Percentiles rank a stretch among this genome's conserved stretches.
phyloP scores from a whole-genome alignment of 2,329 filamentous ascomycete genomes.

The Penicillium rolfsii region DNA sequence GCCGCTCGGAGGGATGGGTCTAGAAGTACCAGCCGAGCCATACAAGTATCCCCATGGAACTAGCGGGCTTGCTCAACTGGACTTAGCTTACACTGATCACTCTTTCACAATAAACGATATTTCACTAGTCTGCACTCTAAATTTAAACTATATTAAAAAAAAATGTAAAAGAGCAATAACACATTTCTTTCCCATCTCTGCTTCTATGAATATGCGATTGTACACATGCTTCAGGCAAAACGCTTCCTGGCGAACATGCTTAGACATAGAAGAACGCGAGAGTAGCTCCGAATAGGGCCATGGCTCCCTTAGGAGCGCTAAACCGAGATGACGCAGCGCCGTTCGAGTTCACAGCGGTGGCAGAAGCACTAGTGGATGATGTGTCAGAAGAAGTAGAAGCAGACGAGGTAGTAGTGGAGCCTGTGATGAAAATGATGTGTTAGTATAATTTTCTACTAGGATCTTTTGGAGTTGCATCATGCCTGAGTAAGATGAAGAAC shows the following conservation, averaged over 20 bases:
- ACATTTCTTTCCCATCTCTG: background rate
- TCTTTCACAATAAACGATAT: background rate
- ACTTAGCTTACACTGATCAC: constrained; percentile 4
- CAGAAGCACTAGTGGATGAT: background rate
- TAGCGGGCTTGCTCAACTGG: constrained; percentile 12
- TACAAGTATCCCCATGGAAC: constrained; percentile 8
- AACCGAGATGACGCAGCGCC: constrained; percentile 6
- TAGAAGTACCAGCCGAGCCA: background rate
- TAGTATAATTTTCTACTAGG: constrained; percentile 3
- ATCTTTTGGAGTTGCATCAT: constrained; percentile 13
- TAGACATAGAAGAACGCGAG: constrained; percentile 8
- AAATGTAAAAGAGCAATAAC: background rate
- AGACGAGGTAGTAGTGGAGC: background rate
- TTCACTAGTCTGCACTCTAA: background rate
- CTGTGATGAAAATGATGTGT: background rate
- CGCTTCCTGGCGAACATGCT: background rate
- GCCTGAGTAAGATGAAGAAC: constrained; percentile 13
- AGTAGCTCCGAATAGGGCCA: constrained; percentile 10
- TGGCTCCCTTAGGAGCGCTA: constrained; percentile 2
- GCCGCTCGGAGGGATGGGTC: constrained; percentile 3
- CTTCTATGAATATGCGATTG: background rate
- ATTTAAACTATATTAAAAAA: background rate
- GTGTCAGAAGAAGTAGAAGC: background rate
- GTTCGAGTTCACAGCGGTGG: background rate
- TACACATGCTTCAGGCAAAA: background rate